Percentiles rank a stretch among this genome's conserved stretches.
These are phyloP conservation scores for Lumnitzera littorea DNA, from an alignment of 345 rosid species.

Conservation along the genomic window DNA sequence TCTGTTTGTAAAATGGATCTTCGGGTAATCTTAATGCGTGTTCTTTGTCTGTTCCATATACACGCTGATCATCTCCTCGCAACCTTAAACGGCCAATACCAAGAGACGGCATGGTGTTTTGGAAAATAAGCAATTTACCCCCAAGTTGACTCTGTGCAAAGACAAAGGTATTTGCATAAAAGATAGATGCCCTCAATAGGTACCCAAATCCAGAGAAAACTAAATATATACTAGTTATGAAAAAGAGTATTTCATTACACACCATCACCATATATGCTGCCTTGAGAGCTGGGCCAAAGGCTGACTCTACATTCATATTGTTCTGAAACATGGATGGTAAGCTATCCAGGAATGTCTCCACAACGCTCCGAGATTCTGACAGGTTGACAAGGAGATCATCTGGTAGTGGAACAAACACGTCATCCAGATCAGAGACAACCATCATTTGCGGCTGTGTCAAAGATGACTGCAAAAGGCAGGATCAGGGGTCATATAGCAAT, in stretches of 20 bases:
- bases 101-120: constrained; percentile 88
- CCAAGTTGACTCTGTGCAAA: constrained; percentile 80
- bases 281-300: constrained; percentile 95
- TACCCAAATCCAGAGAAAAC: not conserved
- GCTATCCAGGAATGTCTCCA: constrained; percentile 86
- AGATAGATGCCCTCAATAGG: too few relatives aligned
- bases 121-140: constrained; percentile 86
- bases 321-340: constrained; percentile 93
- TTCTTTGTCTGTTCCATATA: constrained; percentile 96
- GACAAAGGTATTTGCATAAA: not conserved
- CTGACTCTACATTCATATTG: constrained; percentile 85
- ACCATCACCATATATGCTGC: constrained; percentile 98
- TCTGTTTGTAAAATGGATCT: constrained; percentile 90
- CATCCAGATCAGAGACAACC: constrained; percentile 97
- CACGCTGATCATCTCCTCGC: constrained; percentile 93
- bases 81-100: constrained; percentile 91
- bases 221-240: constrained; percentile 3
- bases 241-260: constrained; percentile 18
- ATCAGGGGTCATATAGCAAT: constrained; percentile 10
- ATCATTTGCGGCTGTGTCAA: constrained; percentile 98
- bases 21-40: constrained; percentile 73
- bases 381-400: constrained; percentile 99
- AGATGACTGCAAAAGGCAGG: constrained; percentile 67
- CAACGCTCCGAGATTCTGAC: constrained; percentile 91
- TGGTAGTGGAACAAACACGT: constrained; percentile 81